These are phyloP conservation scores for Ascomycota sp. DNA, from an alignment of 2,329 filamentous ascomycete species.

Conservation along the genomic window DNA sequence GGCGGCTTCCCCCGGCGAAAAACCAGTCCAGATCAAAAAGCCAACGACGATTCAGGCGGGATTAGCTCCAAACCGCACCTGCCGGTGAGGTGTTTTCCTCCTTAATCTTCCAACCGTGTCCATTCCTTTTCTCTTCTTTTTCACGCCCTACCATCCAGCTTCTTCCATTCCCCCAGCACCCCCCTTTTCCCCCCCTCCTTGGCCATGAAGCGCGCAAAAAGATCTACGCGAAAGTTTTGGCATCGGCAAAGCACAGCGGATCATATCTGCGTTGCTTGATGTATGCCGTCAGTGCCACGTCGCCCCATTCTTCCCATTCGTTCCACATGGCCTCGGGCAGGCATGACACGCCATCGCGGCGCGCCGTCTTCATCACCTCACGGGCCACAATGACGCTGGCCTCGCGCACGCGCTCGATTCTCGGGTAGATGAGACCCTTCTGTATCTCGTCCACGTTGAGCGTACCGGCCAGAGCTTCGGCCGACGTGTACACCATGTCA, in stretches of 20 bases:
- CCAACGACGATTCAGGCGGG: too few species aligned
- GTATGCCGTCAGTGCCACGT: constrained; percentile 37
- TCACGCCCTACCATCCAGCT: too few species aligned
- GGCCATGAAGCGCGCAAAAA: too few species aligned
- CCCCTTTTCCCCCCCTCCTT: background rate
- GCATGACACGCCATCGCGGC: constrained; percentile 55
- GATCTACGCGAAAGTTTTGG: constrained; percentile 14
- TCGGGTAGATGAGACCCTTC: constrained; percentile 74
- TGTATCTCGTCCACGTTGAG: constrained; percentile 66
- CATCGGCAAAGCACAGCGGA: constrained; percentile 23
- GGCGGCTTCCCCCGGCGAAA: too few species aligned
- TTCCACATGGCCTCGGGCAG: constrained; percentile 49
- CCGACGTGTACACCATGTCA: constrained; percentile 92
- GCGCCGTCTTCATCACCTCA: constrained; percentile 83
- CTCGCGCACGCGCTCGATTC: constrained; percentile 77
- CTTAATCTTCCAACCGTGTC: too few species aligned
- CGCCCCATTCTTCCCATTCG: constrained; percentile 53
- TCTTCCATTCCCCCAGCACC: background rate
- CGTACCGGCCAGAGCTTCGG: constrained; percentile 56
- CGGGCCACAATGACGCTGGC: constrained; percentile 72
- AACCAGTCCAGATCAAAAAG: too few species aligned
- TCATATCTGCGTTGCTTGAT: constrained; percentile 43
- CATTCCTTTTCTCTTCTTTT: too few species aligned
- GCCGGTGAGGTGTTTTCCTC: too few species aligned
- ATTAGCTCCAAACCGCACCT: too few species aligned